A percentile compares a stretch with the other conserved stretches of the same genome.
These are phyloP conservation scores for Salvia rosmarinus DNA, from an alignment of 257 asterid genomes.

Conservation along the genomic window DNA sequence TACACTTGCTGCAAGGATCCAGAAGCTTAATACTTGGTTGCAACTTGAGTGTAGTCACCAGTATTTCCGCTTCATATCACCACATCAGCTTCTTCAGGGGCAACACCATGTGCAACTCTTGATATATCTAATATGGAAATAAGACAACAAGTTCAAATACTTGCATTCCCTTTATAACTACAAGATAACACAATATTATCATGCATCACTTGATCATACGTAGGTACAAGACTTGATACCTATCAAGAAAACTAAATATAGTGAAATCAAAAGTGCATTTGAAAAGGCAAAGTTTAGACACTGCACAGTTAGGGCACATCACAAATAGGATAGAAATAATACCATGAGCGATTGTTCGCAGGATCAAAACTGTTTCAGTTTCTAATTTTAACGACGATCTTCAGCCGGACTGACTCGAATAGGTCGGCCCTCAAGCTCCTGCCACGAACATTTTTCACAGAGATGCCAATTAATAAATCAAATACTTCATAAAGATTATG, in stretches of 20 bases:
- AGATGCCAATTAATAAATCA: neutral
- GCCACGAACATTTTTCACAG: constrained; percentile 26
- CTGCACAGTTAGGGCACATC: no score
- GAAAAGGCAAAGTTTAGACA: no score
- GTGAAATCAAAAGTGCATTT: neutral
- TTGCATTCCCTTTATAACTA: neutral
- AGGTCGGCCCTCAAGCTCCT: constrained; percentile 64
- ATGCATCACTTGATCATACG: neutral
- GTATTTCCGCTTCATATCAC: constrained; percentile 29
- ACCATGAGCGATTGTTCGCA: constrained; percentile 28
- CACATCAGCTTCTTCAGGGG: constrained; percentile 28
- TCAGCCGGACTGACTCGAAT: constrained; percentile 65
- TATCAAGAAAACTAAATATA: neutral
- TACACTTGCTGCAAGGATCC: constrained; percentile 30
- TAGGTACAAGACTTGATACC: neutral
- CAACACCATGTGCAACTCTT: constrained; percentile 27
- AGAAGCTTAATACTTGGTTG: constrained; percentile 21
- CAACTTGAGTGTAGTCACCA: constrained; percentile 20
- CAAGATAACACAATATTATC: neutral
- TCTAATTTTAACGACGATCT: constrained; percentile 47
- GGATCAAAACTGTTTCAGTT: constrained; percentile 14
- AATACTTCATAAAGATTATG: neutral
- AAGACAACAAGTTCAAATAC: constrained; percentile 10
- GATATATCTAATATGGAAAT: constrained; percentile 35
- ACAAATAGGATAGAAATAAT: constrained; percentile 4